These are phyloP conservation scores for Amanita muscaria DNA, from an alignment of 768 basidiomycete species.

Conservation along the genomic window DNA sequence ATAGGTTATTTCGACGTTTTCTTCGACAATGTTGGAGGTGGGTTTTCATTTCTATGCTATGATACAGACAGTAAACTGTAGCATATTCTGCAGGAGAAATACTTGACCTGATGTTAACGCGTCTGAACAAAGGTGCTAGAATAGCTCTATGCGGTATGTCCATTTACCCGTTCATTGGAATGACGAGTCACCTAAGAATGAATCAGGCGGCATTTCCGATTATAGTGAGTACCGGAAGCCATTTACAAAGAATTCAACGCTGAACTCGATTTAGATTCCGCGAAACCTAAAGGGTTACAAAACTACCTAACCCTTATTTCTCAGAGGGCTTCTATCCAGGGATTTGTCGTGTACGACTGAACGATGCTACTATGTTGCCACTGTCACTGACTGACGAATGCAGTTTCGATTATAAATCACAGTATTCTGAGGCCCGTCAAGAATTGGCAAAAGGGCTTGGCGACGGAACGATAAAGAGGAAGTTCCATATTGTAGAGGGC, in stretches of 20 bases:
- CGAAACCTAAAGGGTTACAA: slow-evolving; percentile 55
- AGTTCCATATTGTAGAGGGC: slow-evolving; percentile 70
- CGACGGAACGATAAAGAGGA: slow-evolving; percentile 68
- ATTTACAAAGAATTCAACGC: neutral
- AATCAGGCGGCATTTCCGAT: slow-evolving; percentile 69
- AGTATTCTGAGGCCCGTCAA: slow-evolving; percentile 48
- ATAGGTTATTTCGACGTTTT: slow-evolving; percentile 77
- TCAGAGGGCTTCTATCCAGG: slow-evolving; percentile 72
- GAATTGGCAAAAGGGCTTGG: slow-evolving; percentile 50
- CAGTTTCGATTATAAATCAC: slow-evolving; percentile 66
- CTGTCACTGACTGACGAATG: neutral
- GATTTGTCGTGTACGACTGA: slow-evolving; percentile 65
- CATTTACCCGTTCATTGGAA: neutral
- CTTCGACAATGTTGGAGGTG: slow-evolving; percentile 76
- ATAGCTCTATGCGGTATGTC: slow-evolving; percentile 72
- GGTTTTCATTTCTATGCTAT: slow-evolving; percentile 8
- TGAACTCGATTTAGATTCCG: slow-evolving; percentile 33
- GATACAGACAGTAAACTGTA: slow-evolving; percentile 8
- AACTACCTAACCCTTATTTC: slow-evolving; percentile 63
- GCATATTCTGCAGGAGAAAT: slow-evolving; percentile 50
- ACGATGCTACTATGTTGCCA: neutral
- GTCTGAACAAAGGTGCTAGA: slow-evolving; percentile 70
- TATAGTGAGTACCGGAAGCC: slow-evolving; percentile 47
- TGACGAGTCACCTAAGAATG: slow-evolving; percentile 1
- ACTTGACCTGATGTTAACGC: slow-evolving; percentile 65